These are phyloP conservation scores for Chalciporus sp. DNA, from an alignment of 1,284 basidiomycete genomes.

Conservation along the genomic window DNA sequence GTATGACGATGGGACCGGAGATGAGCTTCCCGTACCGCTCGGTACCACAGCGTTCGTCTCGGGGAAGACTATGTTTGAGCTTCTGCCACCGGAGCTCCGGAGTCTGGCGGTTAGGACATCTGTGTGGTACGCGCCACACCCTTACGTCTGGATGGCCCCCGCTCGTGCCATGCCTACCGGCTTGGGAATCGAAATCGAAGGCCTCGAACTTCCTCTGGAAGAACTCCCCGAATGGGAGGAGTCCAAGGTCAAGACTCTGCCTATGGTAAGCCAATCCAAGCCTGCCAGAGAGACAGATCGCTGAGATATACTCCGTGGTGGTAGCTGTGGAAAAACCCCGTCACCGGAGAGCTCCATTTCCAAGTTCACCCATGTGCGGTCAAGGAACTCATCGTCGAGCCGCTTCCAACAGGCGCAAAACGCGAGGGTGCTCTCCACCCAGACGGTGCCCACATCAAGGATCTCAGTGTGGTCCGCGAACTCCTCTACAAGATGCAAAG, in stretches of 20 bases:
- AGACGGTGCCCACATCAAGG: conserved; percentile 63
- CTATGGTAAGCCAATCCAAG: conserved; percentile 50
- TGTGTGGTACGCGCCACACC: conserved; percentile 71
- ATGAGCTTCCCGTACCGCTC: conserved; percentile 80
- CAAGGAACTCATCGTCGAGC: conserved; percentile 52
- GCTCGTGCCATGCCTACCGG: conserved; percentile 66
- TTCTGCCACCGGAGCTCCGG: conserved; percentile 75
- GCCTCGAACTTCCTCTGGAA: conserved; percentile 55
- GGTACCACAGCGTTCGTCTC: conserved; percentile 86
- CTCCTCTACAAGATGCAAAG: conserved; percentile 73
- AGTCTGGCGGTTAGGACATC: conserved; percentile 75
- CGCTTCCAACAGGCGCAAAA: conserved; percentile 51
- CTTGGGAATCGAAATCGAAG: conserved; percentile 71
- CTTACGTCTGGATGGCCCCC: conserved; percentile 78
- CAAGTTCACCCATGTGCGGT: conserved; percentile 68
- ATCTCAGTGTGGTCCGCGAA: conserved; percentile 62
- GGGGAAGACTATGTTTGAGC: conserved; percentile 85
- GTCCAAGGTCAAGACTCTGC: conserved; percentile 64
- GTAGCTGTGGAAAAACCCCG: conserved; percentile 80
- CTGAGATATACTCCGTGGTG: background rate
- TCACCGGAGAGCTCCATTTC: conserved; percentile 68
- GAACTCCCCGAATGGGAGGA: conserved; percentile 71
- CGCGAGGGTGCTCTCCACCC: conserved; percentile 59
- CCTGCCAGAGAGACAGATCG: background rate
- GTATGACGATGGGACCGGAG: conserved; percentile 90